Conservation (phyloP, 2,329 filamentous ascomycete species). For the Penicillium polonicum region DNA sequence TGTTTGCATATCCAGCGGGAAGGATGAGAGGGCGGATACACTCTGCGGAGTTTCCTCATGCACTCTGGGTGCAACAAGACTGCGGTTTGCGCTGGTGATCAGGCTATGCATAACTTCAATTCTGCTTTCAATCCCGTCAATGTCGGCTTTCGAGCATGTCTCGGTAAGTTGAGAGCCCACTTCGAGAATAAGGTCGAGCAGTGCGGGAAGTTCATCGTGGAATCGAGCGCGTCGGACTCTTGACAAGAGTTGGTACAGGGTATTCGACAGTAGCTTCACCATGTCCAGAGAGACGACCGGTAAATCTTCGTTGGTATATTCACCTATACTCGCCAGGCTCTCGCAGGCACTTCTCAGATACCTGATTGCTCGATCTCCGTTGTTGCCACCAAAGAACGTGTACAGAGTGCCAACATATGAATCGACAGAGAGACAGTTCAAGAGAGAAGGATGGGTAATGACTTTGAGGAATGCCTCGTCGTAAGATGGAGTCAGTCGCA, state of each 20-base stretch:
- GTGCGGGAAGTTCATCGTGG: constrained; percentile 1
- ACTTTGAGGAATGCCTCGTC: constrained; percentile 12
- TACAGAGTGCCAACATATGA: constrained; percentile 15
- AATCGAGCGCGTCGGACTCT: constrained; percentile 9
- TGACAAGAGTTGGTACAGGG: constrained; percentile 6
- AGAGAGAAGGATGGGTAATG: constrained; percentile 11
- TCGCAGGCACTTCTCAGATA: constrained; percentile 6
- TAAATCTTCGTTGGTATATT: background rate
- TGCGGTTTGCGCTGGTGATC: background rate
- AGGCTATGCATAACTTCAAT: constrained; percentile 8
- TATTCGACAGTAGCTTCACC: constrained; percentile 9
- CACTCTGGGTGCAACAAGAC: background rate
- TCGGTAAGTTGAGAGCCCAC: background rate
- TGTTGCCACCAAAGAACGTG: constrained; percentile 6
- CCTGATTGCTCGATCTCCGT: constrained; percentile 15
- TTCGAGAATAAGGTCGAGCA: background rate
- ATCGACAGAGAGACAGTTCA: constrained; percentile 11
- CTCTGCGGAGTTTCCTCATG: background rate
- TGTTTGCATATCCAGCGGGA: constrained; percentile 11
- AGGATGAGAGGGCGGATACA: background rate
- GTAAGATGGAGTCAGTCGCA: background rate
- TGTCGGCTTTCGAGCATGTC: constrained; percentile 1
- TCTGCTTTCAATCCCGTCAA: constrained; percentile 9
- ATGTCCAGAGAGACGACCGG: background rate
- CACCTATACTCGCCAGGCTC: background rate